A percentile compares a stretch with the other conserved stretches of the same genome.
Conservation (phyloP, 371 early-diverging fungal genomes). For the Entomophthora muscae region DNA sequence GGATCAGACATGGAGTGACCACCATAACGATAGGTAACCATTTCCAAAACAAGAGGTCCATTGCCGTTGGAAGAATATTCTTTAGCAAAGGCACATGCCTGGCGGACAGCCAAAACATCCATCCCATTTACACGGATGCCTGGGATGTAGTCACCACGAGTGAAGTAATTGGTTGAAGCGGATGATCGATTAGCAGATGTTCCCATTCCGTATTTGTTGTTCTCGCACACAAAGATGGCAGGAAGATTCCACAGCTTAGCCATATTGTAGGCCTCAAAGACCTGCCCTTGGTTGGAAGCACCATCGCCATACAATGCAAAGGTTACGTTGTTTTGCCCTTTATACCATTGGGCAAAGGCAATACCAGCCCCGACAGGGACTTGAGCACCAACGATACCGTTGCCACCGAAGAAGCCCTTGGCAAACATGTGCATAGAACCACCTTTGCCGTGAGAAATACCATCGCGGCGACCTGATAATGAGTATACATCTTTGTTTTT, state of each 20-base stretch:
- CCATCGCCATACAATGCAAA: conserved; percentile 98
- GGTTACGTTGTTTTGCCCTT: conserved; percentile 49
- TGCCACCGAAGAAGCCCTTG: conserved; percentile 94
- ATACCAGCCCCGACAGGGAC: conserved; percentile 96
- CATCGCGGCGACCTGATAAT: conserved; percentile 54
- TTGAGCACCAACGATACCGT: conserved; percentile 99
- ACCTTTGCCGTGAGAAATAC: conserved; percentile 95
- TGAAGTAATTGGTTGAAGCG: conserved; percentile 88
- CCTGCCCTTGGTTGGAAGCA: conserved; percentile 99
- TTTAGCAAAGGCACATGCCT: conserved; percentile 68
- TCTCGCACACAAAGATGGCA: conserved; percentile 93
- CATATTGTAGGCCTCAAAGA: conserved; percentile 99
- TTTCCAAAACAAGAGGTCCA: conserved; percentile 94
- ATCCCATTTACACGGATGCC: conserved; percentile 89
- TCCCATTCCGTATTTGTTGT: conserved; percentile 99
- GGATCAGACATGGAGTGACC: conserved; percentile 99
- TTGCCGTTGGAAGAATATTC: conserved; percentile 67
- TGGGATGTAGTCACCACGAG: conserved; percentile 92
- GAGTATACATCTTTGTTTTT: background rate
- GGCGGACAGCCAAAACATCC: conserved; percentile 85
- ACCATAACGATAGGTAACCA: conserved; percentile 96
- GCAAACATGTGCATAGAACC: conserved; percentile 99
- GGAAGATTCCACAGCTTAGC: conserved; percentile 98
- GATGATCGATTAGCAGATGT: conserved; percentile 81
- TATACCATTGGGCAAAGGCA: conserved; percentile 93